phyloP scores from a whole-genome alignment of 2,329 filamentous ascomycete species.

The Monosporascus sp. region DNA sequence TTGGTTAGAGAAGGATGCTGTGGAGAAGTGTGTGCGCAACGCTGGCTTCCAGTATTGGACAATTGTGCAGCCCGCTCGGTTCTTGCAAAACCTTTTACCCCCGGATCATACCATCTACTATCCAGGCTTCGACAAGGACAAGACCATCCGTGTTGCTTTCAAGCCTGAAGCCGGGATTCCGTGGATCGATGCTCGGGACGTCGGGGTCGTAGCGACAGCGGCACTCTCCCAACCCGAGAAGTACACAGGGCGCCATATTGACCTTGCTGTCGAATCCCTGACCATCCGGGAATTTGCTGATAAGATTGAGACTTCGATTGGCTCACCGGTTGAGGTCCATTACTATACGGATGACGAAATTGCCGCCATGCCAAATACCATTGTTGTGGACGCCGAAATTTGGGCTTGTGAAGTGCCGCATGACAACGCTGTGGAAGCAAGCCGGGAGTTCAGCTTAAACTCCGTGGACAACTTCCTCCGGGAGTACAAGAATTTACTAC shows the following conservation, averaged over 20 bases:
- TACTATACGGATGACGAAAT: no score
- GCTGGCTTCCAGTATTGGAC: background rate
- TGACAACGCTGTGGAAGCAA: no score
- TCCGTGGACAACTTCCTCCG: no score
- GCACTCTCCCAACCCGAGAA: background rate
- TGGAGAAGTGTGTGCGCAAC: background rate
- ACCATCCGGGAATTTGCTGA: background rate
- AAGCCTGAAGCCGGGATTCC: background rate
- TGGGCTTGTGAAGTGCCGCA: no score
- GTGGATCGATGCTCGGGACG: background rate
- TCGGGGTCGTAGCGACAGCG: background rate
- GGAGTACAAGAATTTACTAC: no score
- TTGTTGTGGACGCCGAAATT: no score
- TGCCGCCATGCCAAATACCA: no score
- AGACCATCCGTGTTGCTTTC: background rate
- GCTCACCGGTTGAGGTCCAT: no score
- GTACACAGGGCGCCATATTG: background rate
- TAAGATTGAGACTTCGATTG: background rate
- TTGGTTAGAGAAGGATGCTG: background rate
- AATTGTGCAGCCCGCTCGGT: background rate
- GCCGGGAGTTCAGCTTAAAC: no score
- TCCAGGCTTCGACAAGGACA: background rate
- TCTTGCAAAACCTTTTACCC: background rate
- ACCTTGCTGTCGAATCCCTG: background rate
- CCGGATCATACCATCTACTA: background rate